phyloP scores from a whole-genome alignment of 805 yeast genomes.

The Kodamaea kaohsiungensis region DNA sequence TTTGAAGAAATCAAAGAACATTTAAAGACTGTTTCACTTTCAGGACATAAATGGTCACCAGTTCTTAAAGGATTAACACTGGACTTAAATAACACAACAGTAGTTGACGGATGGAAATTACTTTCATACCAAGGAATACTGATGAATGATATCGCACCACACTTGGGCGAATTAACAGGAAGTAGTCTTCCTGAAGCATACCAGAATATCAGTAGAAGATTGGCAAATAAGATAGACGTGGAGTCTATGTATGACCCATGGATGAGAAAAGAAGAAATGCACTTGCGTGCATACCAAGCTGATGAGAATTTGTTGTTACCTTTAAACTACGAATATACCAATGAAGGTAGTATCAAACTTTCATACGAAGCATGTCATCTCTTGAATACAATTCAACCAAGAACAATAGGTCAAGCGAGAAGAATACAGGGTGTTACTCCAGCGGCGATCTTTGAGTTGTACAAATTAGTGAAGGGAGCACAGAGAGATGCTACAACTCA shows the following conservation, averaged over 20 bases:
- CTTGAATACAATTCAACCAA: constrained; percentile 76
- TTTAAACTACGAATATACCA: constrained; percentile 56
- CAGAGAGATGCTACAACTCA: constrained; percentile 14
- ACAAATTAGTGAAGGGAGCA: constrained; percentile 47
- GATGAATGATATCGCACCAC: constrained; percentile 31
- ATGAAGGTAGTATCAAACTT: constrained; percentile 51
- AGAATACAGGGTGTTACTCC: constrained; percentile 95
- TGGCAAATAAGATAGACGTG: constrained; percentile 63
- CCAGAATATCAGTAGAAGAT: constrained; percentile 33
- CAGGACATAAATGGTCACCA: constrained; percentile 66
- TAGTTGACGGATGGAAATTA: constrained; percentile 66
- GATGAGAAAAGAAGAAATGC: constrained; percentile 68
- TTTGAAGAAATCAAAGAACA: constrained; percentile 48
- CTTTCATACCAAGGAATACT: constrained; percentile 53
- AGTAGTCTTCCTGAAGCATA: constrained; percentile 30
- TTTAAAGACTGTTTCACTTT: constrained; percentile 45
- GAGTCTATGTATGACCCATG: constrained; percentile 86
- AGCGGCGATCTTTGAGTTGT: constrained; percentile 82
- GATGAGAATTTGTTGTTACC: constrained; percentile 84
- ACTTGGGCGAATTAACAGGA: constrained; percentile 20
- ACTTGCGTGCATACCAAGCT: constrained; percentile 73
- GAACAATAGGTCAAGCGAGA: constrained; percentile 92
- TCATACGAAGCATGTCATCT: constrained; percentile 73
- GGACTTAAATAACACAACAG: constrained; percentile 43
- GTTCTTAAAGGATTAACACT: constrained; percentile 46